Conservation (phyloP, 257 asterid genomes). For the Striga asiatica region DNA sequence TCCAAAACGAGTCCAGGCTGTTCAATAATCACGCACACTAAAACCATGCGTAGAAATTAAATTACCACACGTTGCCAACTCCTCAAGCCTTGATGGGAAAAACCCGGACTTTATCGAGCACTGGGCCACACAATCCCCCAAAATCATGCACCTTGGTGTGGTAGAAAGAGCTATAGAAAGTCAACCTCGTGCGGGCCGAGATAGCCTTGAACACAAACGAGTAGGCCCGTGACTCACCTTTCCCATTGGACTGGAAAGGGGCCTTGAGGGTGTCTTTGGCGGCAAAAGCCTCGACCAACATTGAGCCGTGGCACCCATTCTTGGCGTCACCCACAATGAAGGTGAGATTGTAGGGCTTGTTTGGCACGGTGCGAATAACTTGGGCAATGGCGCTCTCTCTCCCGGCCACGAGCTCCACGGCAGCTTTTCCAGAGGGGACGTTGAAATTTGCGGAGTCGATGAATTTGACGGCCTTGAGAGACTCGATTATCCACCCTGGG, state of each 20-base stretch:
- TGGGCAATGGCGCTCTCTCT: slow-evolving; percentile 64
- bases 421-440: slow-evolving; percentile 46
- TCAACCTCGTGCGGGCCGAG: slow-evolving; percentile 39
- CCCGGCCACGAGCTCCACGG: slow-evolving; percentile 61
- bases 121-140: slow-evolving; percentile 66
- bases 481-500: slow-evolving; percentile 76
- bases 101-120: slow-evolving; percentile 47
- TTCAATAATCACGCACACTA: no score
- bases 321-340: slow-evolving; percentile 49
- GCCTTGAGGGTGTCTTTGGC: slow-evolving; percentile 7
- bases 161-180: slow-evolving; percentile 62
- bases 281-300: slow-evolving; percentile 75
- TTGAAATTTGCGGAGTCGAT: slow-evolving; percentile 44
- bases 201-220: slow-evolving; percentile 40
- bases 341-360: slow-evolving; percentile 31
- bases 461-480: slow-evolving; percentile 59
- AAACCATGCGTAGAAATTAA: no score
- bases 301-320: slow-evolving; percentile 56
- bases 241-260: slow-evolving; percentile 19
- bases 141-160: slow-evolving; percentile 38
- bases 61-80: no score
- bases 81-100: slow-evolving; percentile 18
- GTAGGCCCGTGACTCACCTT: not conserved
- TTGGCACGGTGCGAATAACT: slow-evolving; percentile 41
- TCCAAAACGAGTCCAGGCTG: no score